Base-by-base conservation (phyloP, 2,329 filamentous ascomycete genomes). In the Emergomyces orientalis region DNA sequence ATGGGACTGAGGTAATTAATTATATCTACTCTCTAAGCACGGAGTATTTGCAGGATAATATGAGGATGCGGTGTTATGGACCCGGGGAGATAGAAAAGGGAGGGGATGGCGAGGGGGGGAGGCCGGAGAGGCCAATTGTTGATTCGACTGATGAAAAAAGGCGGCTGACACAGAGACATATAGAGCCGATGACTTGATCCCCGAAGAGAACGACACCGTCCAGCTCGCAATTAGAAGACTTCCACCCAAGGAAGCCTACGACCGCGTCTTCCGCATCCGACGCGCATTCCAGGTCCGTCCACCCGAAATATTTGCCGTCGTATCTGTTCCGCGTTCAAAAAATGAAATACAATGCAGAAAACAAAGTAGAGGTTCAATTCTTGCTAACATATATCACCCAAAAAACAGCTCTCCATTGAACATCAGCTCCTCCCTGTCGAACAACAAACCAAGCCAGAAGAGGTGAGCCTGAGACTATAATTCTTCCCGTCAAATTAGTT, bases 231-330 rank as follows among this genome's bases (percentile, higher is more conserved):
- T 99, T 74, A 89, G 90, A 84, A 91, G 94, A 76, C 89, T 99
- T 66, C 86, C 89, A 63, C 84, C 90, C 72, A 90, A 95, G 83
- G 90, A 94, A 76, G 84, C 88, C 72, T 97, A 97, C 81, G 94
- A 99, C 82, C 93, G 94, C 77, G 86, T 97, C 77, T 99, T 91
- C 88, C 92, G 94, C 75, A 86, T 99, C 79, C 90, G 94, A 81
- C 88, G 94, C 80, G 93, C 94, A 72, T 87, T 95, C 80, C 94
- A 99, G 84, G 87, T 89, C 80, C 67, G 75, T 67, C 57, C 8
- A 13, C 32, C 32, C 8, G 17, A 9, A 41, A 3, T 11, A 9
- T 17, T 47, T 54, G n/a, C 14, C 32, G 34, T 19, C 17, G 9
- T 22, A 58, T 13, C 34, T n/a, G n/a, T 17, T 9, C 25, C 14